Conservation (phyloP, 352 stramenopile genomes). For the Globisporangium radiosum region DNA sequence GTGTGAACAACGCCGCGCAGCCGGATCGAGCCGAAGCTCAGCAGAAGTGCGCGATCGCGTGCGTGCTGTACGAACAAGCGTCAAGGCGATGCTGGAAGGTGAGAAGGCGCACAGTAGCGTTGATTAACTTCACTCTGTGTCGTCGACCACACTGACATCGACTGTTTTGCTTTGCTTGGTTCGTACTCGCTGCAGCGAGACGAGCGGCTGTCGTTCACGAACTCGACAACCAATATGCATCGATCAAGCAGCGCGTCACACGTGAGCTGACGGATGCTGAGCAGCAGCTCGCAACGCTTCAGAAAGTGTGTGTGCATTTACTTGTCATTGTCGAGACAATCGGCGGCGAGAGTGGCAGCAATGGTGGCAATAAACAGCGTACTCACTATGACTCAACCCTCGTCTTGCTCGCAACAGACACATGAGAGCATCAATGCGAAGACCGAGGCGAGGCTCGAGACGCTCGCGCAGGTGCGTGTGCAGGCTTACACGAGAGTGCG, state of each 20-base stretch:
- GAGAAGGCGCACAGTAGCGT: not conserved
- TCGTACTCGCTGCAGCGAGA: constrained; percentile 11
- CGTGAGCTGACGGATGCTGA: constrained; percentile 18
- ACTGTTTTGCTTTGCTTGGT: not conserved
- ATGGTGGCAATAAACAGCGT: not conserved
- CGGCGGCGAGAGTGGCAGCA: not conserved
- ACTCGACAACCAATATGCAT: constrained; percentile 19
- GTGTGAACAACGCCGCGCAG: not conserved
- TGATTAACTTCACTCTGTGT: not conserved
- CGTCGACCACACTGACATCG: not conserved
- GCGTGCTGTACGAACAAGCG: constrained; percentile 9
- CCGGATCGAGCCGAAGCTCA: not conserved
- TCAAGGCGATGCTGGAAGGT: constrained; percentile 16
- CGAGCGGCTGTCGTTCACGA: constrained; percentile 15
- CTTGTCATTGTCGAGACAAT: not conserved
- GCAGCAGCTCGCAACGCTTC: constrained; percentile 17
- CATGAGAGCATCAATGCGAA: constrained; percentile 25
- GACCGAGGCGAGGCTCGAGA: constrained; percentile 15
- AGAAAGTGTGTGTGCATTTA: constrained; percentile 9
- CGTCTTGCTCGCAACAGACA: constrained; percentile 7
- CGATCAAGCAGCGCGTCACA: constrained; percentile 19
- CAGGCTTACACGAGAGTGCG: not conserved
- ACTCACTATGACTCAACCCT: not conserved
- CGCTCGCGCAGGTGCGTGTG: constrained; percentile 16
- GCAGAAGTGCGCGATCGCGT: constrained; percentile 14